Conservation (phyloP, 257 asterid genomes). For the Solanum commersonii region DNA sequence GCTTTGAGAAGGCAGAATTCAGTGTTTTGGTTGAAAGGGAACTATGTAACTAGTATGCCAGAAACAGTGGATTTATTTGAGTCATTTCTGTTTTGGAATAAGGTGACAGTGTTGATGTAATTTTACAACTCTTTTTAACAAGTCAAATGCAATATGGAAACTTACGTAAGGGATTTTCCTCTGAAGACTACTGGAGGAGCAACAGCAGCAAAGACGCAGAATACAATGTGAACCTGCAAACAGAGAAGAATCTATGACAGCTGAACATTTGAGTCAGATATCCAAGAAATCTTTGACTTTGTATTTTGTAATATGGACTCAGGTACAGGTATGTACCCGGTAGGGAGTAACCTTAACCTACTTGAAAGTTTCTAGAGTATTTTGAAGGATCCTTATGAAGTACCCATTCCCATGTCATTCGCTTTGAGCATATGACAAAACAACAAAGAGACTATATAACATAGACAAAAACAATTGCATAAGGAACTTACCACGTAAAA, state of each 20-base stretch:
- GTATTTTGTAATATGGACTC: background rate
- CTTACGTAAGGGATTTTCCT: slow-evolving; percentile 95
- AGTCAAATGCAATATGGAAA: background rate
- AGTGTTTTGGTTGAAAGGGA: background rate
- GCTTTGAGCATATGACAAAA: background rate
- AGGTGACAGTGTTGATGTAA: background rate
- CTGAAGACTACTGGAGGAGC: slow-evolving; percentile 95
- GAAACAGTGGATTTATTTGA: background rate
- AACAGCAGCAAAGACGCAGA: slow-evolving; percentile 87
- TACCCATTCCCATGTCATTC: background rate
- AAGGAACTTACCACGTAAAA: slow-evolving; percentile 52
- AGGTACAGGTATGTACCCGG: background rate
- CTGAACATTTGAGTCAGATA: background rate
- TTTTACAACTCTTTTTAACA: background rate
- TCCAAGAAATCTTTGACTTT: background rate
- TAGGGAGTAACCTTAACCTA: background rate
- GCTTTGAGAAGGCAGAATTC: background rate
- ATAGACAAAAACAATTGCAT: background rate
- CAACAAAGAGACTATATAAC: background rate
- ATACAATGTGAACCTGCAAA: slow-evolving; percentile 82
- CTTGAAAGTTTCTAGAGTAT: background rate
- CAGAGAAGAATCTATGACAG: slow-evolving; percentile 5
- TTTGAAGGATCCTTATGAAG: background rate
- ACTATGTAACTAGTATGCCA: background rate
- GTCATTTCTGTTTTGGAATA: too few relatives aligned